phyloP scores from a whole-genome alignment of 805 yeast species.

The Pichia cephalocereana region DNA sequence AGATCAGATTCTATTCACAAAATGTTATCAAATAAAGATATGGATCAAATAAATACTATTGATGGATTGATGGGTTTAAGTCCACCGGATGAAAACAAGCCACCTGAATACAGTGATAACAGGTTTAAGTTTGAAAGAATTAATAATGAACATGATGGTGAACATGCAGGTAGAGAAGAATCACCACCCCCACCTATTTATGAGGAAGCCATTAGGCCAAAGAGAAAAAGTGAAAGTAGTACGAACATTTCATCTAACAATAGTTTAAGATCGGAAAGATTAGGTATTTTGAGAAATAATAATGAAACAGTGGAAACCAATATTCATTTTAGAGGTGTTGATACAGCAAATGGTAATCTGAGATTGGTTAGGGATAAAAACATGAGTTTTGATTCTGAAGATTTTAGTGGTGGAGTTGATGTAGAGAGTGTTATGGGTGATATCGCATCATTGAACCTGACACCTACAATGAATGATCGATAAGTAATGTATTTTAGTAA shows the following conservation, averaged over 20 bases:
- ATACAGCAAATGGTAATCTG: not conserved
- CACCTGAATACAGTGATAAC: slow-evolving; percentile 3
- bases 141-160: slow-evolving; percentile 8
- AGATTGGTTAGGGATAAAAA: not conserved
- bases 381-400: not conserved
- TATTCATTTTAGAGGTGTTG: not conserved
- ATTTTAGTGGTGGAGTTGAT: not conserved
- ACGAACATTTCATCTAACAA: not conserved
- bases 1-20: slow-evolving; percentile 1
- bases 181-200: slow-evolving; percentile 19
- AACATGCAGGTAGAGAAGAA: no score
- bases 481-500: not conserved
- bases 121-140: not conserved
- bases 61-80: slow-evolving; percentile 2
- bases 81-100: not conserved
- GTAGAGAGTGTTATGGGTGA: slow-evolving; percentile 9
- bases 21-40: slow-evolving; percentile 1
- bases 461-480: slow-evolving; percentile 6
- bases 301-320: not conserved
- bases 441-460: slow-evolving; percentile 6
- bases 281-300: slow-evolving; percentile 8
- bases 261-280: slow-evolving; percentile 11
- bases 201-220: slow-evolving; percentile 12
- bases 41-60: not conserved
- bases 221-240: not conserved